These are phyloP conservation scores for Cercospora zeina DNA, from an alignment of 2,329 filamentous ascomycete species.

Conservation along the genomic window DNA sequence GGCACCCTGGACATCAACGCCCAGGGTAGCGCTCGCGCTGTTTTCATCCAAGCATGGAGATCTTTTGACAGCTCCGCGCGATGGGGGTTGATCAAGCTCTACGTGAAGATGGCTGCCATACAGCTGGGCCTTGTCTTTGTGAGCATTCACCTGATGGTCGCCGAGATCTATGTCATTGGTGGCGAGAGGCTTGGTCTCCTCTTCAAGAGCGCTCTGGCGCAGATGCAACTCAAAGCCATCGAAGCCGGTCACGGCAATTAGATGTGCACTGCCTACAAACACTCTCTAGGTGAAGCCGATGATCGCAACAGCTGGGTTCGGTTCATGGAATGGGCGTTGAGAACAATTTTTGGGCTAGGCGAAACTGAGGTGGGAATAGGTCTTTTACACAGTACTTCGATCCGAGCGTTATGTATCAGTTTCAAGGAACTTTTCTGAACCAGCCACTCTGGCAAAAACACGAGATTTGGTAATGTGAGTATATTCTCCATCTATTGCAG, in stretches of 20 bases:
- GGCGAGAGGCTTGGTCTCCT: slow-evolving; percentile 34
- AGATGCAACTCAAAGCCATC: slow-evolving; percentile 34
- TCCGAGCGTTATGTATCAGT: neutral
- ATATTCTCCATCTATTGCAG: neutral
- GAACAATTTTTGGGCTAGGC: neutral
- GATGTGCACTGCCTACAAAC: neutral
- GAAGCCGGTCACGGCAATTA: slow-evolving; percentile 26
- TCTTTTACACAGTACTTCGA: neutral
- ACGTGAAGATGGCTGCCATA: slow-evolving; percentile 68
- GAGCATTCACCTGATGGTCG: slow-evolving; percentile 32
- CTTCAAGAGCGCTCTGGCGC: slow-evolving; percentile 33
- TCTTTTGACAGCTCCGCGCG: slow-evolving; percentile 73
- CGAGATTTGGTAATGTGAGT: neutral
- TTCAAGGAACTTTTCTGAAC: neutral
- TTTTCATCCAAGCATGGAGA: slow-evolving; percentile 74
- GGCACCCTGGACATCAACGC: slow-evolving; percentile 70
- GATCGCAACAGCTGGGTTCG: neutral
- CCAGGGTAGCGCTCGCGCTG: slow-evolving; percentile 57
- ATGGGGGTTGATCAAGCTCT: slow-evolving; percentile 71
- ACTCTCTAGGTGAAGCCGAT: neutral
- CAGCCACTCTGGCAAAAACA: neutral
- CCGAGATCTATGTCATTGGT: slow-evolving; percentile 38
- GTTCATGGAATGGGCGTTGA: neutral
- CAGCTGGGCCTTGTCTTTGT: slow-evolving; percentile 36
- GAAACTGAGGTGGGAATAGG: neutral